Base-by-base conservation (phyloP, 352 stramenopile species). In the Globisporangium orthogonon region DNA sequence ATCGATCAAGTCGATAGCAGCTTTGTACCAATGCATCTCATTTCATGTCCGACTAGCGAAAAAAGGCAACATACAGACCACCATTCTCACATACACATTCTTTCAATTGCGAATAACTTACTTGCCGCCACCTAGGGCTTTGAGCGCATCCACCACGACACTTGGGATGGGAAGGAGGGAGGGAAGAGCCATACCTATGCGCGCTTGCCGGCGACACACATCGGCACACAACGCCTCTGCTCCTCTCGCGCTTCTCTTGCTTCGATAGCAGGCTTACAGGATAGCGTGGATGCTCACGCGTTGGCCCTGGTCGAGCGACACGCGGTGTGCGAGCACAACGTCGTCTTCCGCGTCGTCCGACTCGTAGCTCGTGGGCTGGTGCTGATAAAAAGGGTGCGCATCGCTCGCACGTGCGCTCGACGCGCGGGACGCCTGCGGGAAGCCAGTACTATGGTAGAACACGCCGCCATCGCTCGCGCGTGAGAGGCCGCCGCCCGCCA, bases 201-300 rank as follows among this genome's bases (percentile, higher is more conserved):
- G 37, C 37, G 11, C 37, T 43, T 17, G 11, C 37, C 37, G 37
- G 11, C 11, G 37, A 43, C 37, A 43, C 37, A 43, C 37, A 43
- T 10, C 11, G 17, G 37, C 37, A 13, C 37, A 15, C 11, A 43
- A 13, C 37, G 37, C 37, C 17, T 17, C 13, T 17, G 14, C 17
- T 18, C 17, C 40, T 44, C 18, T n/a, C 28, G 47, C 28, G 11
- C 46, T 35, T 10, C 17, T 46, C 40, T 31, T 18, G n/a, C 15
- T 46, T 7, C 40, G 17, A 17, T 43, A 46, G 40, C 15, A 18
- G 40, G n/a, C 31, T 54, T 81, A 86, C n/a, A 86, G 67, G 48
- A 86, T 86, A 46, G 75, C 75, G 58, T 86, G 75, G 49, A 86
- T 66, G 69, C 75, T 86, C 69, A 83, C 71, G 31, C 75, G 75